A percentile compares a stretch with the other conserved stretches of the same genome.
phyloP scores from a whole-genome alignment of 805 yeast species.

The Cyberlindnera euphorbiae region DNA sequence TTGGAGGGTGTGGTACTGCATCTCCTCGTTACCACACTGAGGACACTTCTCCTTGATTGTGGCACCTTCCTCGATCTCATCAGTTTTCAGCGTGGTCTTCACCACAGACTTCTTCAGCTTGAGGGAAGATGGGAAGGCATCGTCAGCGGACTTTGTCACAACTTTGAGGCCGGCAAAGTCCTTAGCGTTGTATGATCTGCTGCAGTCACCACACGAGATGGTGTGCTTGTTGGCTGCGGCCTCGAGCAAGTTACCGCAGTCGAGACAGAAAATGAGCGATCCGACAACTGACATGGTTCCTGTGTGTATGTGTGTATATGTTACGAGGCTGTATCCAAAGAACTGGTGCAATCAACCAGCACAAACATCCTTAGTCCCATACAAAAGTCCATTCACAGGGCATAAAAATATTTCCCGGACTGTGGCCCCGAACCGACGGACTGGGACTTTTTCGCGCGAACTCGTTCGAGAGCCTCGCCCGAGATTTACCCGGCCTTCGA shows the following conservation, averaged over 20 bases:
- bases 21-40: slow-evolving; percentile 96
- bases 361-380: too few species aligned
- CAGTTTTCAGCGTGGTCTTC: slow-evolving; percentile 71
- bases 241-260: slow-evolving; percentile 85
- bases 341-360: too few species aligned
- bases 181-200: slow-evolving; percentile 35
- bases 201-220: slow-evolving; percentile 55
- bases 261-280: slow-evolving; percentile 86
- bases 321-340: too few species aligned
- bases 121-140: slow-evolving; percentile 88
- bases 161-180: slow-evolving; percentile 78
- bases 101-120: slow-evolving; percentile 83
- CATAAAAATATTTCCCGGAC: too few species aligned
- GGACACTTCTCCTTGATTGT: slow-evolving; percentile 97
- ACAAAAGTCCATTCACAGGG: too few species aligned
- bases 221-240: slow-evolving; percentile 46
- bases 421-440: too few species aligned
- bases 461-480: too few species aligned
- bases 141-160: slow-evolving; percentile 80
- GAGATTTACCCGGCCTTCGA: too few species aligned
- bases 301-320: too few species aligned
- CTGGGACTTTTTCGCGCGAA: too few species aligned
- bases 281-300: slow-evolving; percentile 94
- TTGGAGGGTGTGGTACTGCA: slow-evolving; percentile 96
- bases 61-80: slow-evolving; percentile 91